A percentile compares a stretch with the other conserved stretches of the same genome.
These are phyloP conservation scores for Rhodamnia argentea DNA, from an alignment of 345 rosid species.

Conservation along the genomic window DNA sequence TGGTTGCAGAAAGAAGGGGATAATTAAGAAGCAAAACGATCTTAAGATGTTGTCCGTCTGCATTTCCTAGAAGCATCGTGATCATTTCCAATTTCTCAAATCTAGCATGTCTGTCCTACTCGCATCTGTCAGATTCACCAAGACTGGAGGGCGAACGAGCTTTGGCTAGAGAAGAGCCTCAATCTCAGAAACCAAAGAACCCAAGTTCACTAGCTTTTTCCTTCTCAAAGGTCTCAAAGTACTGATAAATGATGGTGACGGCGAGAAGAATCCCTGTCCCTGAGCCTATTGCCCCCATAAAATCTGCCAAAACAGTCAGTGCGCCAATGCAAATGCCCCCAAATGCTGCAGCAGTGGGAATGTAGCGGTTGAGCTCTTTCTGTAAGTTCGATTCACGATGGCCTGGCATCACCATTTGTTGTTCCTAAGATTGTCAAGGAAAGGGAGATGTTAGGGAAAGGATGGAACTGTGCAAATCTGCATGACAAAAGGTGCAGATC, in stretches of 20 bases:
- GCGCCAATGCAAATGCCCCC: slow-evolving; percentile 88
- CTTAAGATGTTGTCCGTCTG: neutral
- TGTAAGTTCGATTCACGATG: slow-evolving; percentile 78
- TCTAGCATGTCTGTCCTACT: neutral
- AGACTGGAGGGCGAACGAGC: neutral
- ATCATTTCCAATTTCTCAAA: neutral
- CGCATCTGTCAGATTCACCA: neutral
- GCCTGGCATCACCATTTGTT: slow-evolving; percentile 97
- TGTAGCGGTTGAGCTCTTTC: slow-evolving; percentile 74
- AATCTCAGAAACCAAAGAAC: slow-evolving; percentile 58
- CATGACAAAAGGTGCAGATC: neutral
- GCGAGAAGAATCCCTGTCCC: slow-evolving; percentile 85
- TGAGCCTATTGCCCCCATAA: slow-evolving; percentile 89
- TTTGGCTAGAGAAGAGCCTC: neutral
- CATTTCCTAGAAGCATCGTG: neutral
- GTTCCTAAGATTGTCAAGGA: slow-evolving; percentile 37
- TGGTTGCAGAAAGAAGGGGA: neutral
- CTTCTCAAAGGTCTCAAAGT: slow-evolving; percentile 89
- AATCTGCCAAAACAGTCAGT: slow-evolving; percentile 71
- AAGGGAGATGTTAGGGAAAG: neutral
- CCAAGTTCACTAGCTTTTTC: slow-evolving; percentile 87
- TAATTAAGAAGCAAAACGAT: neutral
- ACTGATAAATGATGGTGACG: slow-evolving; percentile 78
- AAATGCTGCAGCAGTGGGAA: slow-evolving; percentile 84
- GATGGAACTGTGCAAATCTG: neutral